Evolutionary conservation across 192 early-diverging fungal genomes (phyloP).

Genomic region (Oehlia diaphana): DNA sequence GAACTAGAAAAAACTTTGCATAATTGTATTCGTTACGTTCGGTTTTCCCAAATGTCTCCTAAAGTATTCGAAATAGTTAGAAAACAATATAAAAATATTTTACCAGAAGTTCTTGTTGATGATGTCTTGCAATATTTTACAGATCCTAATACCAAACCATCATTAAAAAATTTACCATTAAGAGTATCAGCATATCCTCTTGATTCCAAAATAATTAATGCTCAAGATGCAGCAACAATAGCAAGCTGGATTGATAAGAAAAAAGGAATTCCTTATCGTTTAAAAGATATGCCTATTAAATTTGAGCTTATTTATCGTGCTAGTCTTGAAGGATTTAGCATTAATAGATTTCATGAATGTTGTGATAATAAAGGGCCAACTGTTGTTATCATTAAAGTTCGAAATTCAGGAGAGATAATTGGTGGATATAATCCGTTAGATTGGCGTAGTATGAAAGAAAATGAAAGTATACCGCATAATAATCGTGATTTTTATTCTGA

Average conservation of each 20-base stretch:
- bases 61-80: no score
- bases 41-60: no score
- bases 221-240: not conserved
- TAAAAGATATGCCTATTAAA: not conserved
- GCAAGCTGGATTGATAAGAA: slow-evolving; percentile 9
- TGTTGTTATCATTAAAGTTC: not conserved
- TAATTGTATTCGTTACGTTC: not conserved
- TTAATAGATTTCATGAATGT: not conserved
- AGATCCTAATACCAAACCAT: not conserved
- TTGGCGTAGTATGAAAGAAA: not conserved
- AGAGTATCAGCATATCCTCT: not conserved
- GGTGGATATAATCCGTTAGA: slow-evolving; percentile 7
- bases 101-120: not conserved
- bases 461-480: no score
- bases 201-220: not conserved
- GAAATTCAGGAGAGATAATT: not conserved
- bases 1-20: not conserved
- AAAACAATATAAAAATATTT: no score
- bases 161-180: not conserved
- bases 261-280: not conserved
- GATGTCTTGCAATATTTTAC: not conserved
- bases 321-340: not conserved
- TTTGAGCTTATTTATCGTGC: slow-evolving; percentile 3
- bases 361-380: not conserved
- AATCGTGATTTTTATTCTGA: not conserved